Conservation (phyloP, 129 eudicot species). For the Gnaphalium uliginosum region DNA sequence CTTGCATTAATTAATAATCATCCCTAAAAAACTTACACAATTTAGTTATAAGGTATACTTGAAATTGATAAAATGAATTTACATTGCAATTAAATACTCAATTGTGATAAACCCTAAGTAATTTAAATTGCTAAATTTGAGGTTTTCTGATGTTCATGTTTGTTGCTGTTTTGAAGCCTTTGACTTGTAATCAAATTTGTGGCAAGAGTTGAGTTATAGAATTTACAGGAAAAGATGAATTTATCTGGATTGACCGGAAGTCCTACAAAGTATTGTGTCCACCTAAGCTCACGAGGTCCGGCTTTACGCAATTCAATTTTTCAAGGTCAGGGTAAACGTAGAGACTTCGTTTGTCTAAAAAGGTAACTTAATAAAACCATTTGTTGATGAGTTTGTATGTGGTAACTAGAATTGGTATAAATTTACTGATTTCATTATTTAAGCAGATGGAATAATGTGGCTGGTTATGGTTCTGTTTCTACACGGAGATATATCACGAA, state of each 20-base stretch:
- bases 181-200: not conserved
- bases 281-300: not conserved
- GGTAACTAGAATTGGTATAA: not conserved
- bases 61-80: not conserved
- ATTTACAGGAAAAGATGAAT: not conserved
- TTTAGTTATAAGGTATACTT: not conserved
- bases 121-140: not conserved
- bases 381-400: conserved; percentile 23
- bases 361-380: conserved; percentile 39
- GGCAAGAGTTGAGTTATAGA: not conserved
- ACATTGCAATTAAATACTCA: not conserved
- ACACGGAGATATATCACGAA: conserved; percentile 37
- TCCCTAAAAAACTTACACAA: not conserved
- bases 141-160: not conserved
- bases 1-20: not conserved
- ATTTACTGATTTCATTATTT: conserved; percentile 20
- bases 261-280: not conserved
- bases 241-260: conserved; percentile 3
- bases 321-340: not conserved
- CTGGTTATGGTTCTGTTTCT: conserved; percentile 34
- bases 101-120: not conserved
- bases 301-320: not conserved
- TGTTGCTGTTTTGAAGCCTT: not conserved
- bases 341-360: not conserved
- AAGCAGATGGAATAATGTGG: conserved; percentile 54